Base-by-base conservation (phyloP, 2,329 filamentous ascomycete genomes). In the Xylariaceae sp. region DNA sequence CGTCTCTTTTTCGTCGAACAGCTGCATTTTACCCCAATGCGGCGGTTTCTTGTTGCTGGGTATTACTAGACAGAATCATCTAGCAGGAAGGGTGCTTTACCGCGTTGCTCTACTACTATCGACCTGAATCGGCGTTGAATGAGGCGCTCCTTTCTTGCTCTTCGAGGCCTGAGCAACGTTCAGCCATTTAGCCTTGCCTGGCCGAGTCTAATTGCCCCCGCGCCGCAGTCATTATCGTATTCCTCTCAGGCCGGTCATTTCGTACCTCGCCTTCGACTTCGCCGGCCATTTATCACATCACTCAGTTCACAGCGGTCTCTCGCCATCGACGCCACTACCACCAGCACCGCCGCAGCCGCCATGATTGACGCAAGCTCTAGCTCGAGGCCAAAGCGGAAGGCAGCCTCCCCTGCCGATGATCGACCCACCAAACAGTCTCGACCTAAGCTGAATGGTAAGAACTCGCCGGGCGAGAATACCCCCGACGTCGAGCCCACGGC, bases 361-460 rank as follows among this genome's bases (percentile, higher is more conserved):
- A 79, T 80, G 76, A 77, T 77, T 61, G 72, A 73, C 55, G 62
- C 70, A 51, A 66, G 67, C 54, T 63, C 69, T 34, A 70, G 71
- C 37, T 67, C 71, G 57, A 74, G 76, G 67, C 70, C 71, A 56
- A 81, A 81, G 72, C 76, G 79, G 65, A 81, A 81, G 56, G 76
- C 75, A 29, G 71, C 75, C 34, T 71, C 72, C 56, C 69, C 74
- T 39, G 67, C 73, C 41, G 72, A 73, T 30, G 69, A 70, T 26
- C 70, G 73, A 32, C 71, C 72, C 16, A 66, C 70, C 21, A 76
- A 76, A 63, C 73, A 75, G 56, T 68, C 72, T 41, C 72, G 73
- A 47, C 63, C 69, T 34, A 51, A 40, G n/a, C 60, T 69, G 22
- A 80, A 79, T 60, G 76, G 76, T 61, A 78, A 75, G 63, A 67